Evolutionary conservation across 2,329 filamentous ascomycete genomes (phyloP).

Genomic region (Penicillium sp.): DNA sequence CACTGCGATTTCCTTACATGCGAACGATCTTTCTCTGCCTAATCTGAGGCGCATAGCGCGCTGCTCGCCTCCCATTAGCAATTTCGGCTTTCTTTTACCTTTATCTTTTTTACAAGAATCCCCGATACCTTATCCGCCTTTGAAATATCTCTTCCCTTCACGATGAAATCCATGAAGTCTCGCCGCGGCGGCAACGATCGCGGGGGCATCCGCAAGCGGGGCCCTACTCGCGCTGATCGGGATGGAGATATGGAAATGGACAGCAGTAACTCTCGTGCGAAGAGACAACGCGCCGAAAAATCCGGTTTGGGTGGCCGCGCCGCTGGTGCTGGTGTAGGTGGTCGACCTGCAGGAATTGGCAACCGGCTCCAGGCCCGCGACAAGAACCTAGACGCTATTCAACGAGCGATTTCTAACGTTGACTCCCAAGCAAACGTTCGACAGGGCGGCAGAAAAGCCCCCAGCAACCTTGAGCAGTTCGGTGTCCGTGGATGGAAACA

Average conservation of each 20-base stretch:
- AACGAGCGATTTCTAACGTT: constrained; percentile 36
- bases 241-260: constrained; percentile 65
- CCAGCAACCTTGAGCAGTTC: constrained; percentile 34
- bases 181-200: constrained; percentile 38
- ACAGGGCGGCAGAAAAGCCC: constrained; percentile 32
- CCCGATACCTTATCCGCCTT: neutral
- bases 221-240: constrained; percentile 51
- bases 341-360: constrained; percentile 27
- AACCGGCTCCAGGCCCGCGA: constrained; percentile 28
- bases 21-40: constrained; percentile 15
- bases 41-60: constrained; percentile 32
- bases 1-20: constrained; percentile 21
- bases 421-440: constrained; percentile 42
- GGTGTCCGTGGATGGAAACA: constrained; percentile 62
- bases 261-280: constrained; percentile 37
- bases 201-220: constrained; percentile 55
- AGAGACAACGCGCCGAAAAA: constrained; percentile 30
- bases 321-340: constrained; percentile 18
- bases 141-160: neutral
- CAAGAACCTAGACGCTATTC: constrained; percentile 37
- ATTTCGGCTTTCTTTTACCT: neutral
- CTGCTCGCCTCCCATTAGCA: constrained; percentile 6
- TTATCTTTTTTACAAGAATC: neutral
- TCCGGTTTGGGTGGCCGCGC: constrained; percentile 6
- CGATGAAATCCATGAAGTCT: constrained; percentile 36